phyloP scores from a whole-genome alignment of 2,329 filamentous ascomycete genomes.

The Aspergillus caelatus region DNA sequence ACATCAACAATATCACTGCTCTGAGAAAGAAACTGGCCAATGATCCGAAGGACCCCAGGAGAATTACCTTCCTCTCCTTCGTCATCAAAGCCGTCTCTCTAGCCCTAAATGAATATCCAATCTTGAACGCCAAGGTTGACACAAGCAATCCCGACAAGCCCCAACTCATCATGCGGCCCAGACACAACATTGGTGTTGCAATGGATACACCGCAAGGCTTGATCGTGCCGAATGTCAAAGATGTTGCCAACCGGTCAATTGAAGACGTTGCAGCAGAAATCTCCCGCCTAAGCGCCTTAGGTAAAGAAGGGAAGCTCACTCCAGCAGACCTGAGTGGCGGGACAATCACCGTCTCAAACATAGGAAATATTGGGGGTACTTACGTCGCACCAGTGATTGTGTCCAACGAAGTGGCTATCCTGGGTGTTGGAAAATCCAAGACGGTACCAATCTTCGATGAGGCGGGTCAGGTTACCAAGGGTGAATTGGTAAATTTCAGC shows the following conservation, averaged over 20 bases:
- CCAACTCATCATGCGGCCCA: slow-evolving; percentile 72
- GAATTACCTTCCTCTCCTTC: slow-evolving; percentile 90
- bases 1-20: slow-evolving; percentile 73
- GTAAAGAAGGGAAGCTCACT: slow-evolving; percentile 72
- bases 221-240: slow-evolving; percentile 86
- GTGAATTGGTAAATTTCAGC: slow-evolving; percentile 85
- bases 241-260: slow-evolving; percentile 77
- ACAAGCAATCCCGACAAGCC: slow-evolving; percentile 65
- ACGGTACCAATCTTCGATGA: slow-evolving; percentile 76
- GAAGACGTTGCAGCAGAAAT: slow-evolving; percentile 78
- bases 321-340: slow-evolving; percentile 78
- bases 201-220: slow-evolving; percentile 91
- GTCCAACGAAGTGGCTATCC: slow-evolving; percentile 84
- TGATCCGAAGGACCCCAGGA: slow-evolving; percentile 53
- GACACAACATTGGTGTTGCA: slow-evolving; percentile 94
- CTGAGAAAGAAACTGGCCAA: slow-evolving; percentile 77
- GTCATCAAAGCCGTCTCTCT: slow-evolving; percentile 94
- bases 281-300: slow-evolving; percentile 70
- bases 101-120: slow-evolving; percentile 76
- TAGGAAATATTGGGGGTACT: slow-evolving; percentile 90
- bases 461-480: slow-evolving; percentile 65
- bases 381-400: slow-evolving; percentile 92
- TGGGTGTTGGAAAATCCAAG: slow-evolving; percentile 82
- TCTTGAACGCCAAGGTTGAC: slow-evolving; percentile 86
- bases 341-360: slow-evolving; percentile 95